Evolutionary conservation across 345 rosid genomes (phyloP), one percentile per base, ranked within the genome.

Genomic region (Viola odorata): DNA sequence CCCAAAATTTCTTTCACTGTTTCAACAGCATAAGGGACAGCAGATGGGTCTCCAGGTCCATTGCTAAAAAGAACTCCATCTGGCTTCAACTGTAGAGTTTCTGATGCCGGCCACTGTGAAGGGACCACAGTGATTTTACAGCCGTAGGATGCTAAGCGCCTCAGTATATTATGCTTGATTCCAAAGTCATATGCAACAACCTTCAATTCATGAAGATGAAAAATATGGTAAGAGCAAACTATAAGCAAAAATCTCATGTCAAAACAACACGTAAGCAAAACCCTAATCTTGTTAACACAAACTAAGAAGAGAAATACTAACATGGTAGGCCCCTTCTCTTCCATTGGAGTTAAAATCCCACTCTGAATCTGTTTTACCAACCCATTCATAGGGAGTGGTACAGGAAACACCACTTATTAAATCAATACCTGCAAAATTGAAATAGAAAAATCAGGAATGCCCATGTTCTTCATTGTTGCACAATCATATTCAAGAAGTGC

Each of bases 21-120:
- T 74, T 88, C 81, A 55, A 95, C 95, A 61, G 96, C 95, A 73
- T 88, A 95, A 23, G 97, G 96, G 66, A 86, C 96, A 48, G 96
- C 96, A 61, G 99, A 95, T 64, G 97, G 95, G 59, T 91, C 98
- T 54, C 99, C 99, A 0, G 99, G 99, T 50, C 96, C 98, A 61
- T 95, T 91, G 83, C 99, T 88, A 75, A 95, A 91, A 73, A 95
- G 86, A 75, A 95, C 89, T 55, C 99, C 96, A 32, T 88, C 90
- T 8, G 99, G 99, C 55, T 85, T 86, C 91, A 88, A 56, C 65
- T 84, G 90, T 37, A 90, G 81, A 5, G 80, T 76, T 74, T 86
- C 96, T 13, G 86, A 78, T 65, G 99, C 96, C 14, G 96, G 89
- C 84, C 86, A 91, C 3, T 86, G 81, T 1, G 99, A 86, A 3